phyloP scores from a whole-genome alignment of 2,329 filamentous ascomycete genomes.

The Curvularia sp. region DNA sequence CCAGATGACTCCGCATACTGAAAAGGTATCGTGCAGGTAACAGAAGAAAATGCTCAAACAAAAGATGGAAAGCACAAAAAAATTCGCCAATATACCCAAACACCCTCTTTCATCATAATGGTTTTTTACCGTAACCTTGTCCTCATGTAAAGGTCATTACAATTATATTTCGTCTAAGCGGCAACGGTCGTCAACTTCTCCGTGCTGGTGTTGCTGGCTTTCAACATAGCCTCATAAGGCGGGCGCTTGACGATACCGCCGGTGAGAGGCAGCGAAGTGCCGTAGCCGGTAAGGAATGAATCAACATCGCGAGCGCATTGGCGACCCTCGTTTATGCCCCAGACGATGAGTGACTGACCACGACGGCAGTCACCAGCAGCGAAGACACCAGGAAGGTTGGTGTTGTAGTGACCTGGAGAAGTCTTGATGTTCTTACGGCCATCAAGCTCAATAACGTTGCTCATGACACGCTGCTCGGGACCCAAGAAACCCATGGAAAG shows the following conservation, averaged over 20 bases:
- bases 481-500: conserved; percentile 98
- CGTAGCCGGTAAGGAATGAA: conserved; percentile 77
- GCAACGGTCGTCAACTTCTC: conserved; percentile 52
- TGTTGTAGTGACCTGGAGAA: conserved; percentile 82
- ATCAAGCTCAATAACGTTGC: conserved; percentile 89
- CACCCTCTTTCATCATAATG: conserved; percentile 5
- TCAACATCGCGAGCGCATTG: conserved; percentile 93
- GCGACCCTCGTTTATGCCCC: conserved; percentile 97
- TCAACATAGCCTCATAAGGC: conserved; percentile 71
- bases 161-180: conserved; percentile 33
- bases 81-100: conserved; percentile 19
- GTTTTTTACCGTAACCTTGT: conserved; percentile 12
- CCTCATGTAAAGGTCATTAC: conserved; percentile 13
- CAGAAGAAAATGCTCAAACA: conserved; percentile 30
- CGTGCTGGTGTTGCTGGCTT: conserved; percentile 47
- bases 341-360: conserved; percentile 94
- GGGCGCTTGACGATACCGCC: conserved; percentile 90
- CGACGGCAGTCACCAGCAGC: conserved; percentile 94
- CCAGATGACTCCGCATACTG: conserved; percentile 42
- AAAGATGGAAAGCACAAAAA: conserved; percentile 21
- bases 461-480: conserved; percentile 86
- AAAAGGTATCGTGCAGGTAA: conserved; percentile 51
- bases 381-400: conserved; percentile 87
- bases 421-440: conserved; percentile 97
- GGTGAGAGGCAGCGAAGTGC: conserved; percentile 83